A percentile compares a stretch with the other conserved stretches of the same genome.
phyloP scores from a whole-genome alignment of 108 stramenopile species.

The Nitzschia sp. region DNA sequence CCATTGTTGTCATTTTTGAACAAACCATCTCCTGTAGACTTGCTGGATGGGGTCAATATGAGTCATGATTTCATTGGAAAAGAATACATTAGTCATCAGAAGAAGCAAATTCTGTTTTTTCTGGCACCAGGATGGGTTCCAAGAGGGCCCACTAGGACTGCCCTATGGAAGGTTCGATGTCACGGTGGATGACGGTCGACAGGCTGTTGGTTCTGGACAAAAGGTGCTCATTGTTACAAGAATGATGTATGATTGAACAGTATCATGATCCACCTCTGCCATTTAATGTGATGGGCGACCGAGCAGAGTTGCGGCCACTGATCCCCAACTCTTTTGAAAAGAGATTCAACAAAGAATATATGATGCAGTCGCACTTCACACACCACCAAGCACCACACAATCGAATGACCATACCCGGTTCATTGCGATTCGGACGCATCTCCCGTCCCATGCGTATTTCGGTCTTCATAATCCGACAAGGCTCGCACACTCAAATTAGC shows the following conservation, averaged over 20 bases:
- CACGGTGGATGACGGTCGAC: constrained; percentile 43
- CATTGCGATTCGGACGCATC: constrained; percentile 39
- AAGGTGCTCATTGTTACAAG: constrained; percentile 73
- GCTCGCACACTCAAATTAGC: too few relatives aligned
- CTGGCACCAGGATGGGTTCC: constrained; percentile 69
- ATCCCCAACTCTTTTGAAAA: constrained; percentile 40
- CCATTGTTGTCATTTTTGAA: constrained; percentile 42
- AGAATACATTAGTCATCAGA: background rate
- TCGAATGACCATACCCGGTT: constrained; percentile 41
- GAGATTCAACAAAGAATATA: constrained; percentile 20
- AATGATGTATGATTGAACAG: constrained; percentile 46
- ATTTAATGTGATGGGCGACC: constrained; percentile 61
- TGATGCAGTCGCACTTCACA: constrained; percentile 40
- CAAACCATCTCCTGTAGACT: constrained; percentile 17
- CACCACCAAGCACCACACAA: too few relatives aligned
- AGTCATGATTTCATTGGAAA: constrained; percentile 28
- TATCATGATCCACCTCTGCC: constrained; percentile 71
- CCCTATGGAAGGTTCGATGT: constrained; percentile 69
- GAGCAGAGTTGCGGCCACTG: constrained; percentile 56
- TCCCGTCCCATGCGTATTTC: constrained; percentile 51
- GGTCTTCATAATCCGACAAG: too few relatives aligned
- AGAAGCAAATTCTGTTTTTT: constrained; percentile 50
- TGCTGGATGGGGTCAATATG: constrained; percentile 61
- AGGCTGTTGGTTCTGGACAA: constrained; percentile 66
- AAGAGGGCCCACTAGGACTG: constrained; percentile 48